Evolutionary conservation across 2,329 filamentous ascomycete species (phyloP), one percentile per base, ranked within the genome.

Genomic region (Microsporum ferrugineum): DNA sequence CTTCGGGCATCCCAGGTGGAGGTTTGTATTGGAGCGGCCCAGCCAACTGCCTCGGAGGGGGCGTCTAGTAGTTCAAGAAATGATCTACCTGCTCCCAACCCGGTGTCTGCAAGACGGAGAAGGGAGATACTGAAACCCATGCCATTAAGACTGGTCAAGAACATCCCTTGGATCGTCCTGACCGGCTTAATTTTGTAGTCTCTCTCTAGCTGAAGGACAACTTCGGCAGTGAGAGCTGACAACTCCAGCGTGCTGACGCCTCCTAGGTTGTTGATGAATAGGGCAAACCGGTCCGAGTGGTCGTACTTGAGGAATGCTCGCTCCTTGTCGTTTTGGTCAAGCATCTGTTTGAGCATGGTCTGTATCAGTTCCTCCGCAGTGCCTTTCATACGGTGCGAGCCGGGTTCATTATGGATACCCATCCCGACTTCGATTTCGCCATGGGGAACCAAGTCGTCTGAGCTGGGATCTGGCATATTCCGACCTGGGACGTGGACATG

Each of bases 401-500:
- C 81, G 23, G 82, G 77, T 68, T 85, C 83, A 65, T 88, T 88
- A 71, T 88, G 85, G 66, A 88, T 88, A 6, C 86, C 86, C 86
- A 88, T 88, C 1, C 86, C 86, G 65, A 88, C 78, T 73, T 88
- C 85, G 27, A 86, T 78, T 67, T 87, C 82, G 23, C 79, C 79
- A 14, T 79, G 68, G 0, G 77, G 72, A 57, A 78, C 72, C 10
- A 71, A 70, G 33, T 85, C 84, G 29, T 84, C 82, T 8, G 78
- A 78, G 49, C 79, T 79, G 10, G 73, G 70, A 65, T 84, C 81
- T 0, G 77, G 73, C 5, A 78, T 70, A 1, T 78, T 82, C 63
- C 91, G 82, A 2, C 92, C 91, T 0, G 92, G 92, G 0, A 96
- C 89, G 71, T 96, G 92, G n/a, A 96, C 91, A 71, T 95, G 91